Conservation (phyloP, 371 early-diverging fungal species). For the Rhizopus arrhizus region DNA sequence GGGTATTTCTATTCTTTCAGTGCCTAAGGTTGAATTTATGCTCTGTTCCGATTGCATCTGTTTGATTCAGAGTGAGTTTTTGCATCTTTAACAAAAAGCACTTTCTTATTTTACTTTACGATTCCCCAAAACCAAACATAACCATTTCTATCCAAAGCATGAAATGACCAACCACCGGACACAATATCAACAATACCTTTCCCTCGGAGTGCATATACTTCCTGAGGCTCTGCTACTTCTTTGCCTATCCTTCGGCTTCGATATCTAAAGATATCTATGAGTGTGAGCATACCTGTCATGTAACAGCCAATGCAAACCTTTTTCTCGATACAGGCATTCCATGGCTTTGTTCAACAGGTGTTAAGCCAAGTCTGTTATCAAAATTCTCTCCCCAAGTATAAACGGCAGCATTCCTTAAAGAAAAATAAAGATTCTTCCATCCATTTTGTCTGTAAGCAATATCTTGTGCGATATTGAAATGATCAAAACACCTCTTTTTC, state of each 20-base stretch:
- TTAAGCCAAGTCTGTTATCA: slow-evolving; percentile 22
- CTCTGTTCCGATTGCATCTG: slow-evolving; percentile 17
- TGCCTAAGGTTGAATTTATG: not conserved
- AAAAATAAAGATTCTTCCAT: slow-evolving; percentile 45
- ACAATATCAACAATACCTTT: slow-evolving; percentile 45
- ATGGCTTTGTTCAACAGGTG: not conserved
- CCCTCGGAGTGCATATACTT: slow-evolving; percentile 28
- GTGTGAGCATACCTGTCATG: no score
- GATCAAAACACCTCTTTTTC: slow-evolving; percentile 35
- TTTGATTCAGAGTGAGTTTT: not conserved
- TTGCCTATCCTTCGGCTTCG: not conserved
- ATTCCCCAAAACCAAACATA: slow-evolving; percentile 52
- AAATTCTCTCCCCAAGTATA: slow-evolving; percentile 47
- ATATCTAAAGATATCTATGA: not conserved
- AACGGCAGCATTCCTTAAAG: slow-evolving; percentile 31
- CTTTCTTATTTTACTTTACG: slow-evolving; percentile 25
- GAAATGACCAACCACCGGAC: slow-evolving; percentile 55
- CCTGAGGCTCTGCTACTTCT: slow-evolving; percentile 28
- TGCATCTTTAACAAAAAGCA: not conserved
- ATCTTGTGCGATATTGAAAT: slow-evolving; percentile 39
- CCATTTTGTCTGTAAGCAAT: slow-evolving; percentile 38
- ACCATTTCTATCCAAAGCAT: slow-evolving; percentile 46
- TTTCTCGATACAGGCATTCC: not conserved
- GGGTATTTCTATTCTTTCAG: not conserved
- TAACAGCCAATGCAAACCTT: not conserved